A percentile compares a stretch with the other conserved stretches of the same genome.
phyloP scores from a whole-genome alignment of 345 rosid species.

The Euclidium syriacum region DNA sequence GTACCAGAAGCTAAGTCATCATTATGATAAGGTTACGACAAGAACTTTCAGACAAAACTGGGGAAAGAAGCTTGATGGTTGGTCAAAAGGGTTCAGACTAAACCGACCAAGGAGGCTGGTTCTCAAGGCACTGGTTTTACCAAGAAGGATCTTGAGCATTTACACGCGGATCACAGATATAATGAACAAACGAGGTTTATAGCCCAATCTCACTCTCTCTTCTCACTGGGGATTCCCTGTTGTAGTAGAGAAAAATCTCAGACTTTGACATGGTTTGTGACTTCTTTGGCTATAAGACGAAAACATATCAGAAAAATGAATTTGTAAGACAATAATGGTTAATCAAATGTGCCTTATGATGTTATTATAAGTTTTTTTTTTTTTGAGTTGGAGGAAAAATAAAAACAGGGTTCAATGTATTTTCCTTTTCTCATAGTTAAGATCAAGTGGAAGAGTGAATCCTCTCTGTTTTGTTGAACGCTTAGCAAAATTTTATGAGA shows the following conservation, averaged over 20 bases:
- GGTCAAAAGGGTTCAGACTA: constrained; percentile 47
- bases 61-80: constrained; percentile 33
- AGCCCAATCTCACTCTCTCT: constrained; percentile 45
- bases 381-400: neutral
- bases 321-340: neutral
- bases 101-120: constrained; percentile 44
- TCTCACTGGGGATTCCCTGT: constrained; percentile 59
- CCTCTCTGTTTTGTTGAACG: neutral
- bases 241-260: constrained; percentile 18
- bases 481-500: neutral
- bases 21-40: constrained; percentile 20
- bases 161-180: constrained; percentile 31
- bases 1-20: constrained; percentile 38
- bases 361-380: neutral
- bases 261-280: constrained; percentile 12
- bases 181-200: constrained; percentile 43
- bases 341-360: neutral
- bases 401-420: neutral
- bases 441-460: constrained; percentile 5
- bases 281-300: constrained; percentile 3
- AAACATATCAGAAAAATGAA: neutral
- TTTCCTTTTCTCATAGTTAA: neutral
- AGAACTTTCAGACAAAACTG: constrained; percentile 27
- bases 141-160: constrained; percentile 35
- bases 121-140: constrained; percentile 36